Evolutionary conservation across 495 filamentous ascomycete genomes (phyloP).

Genomic region (Lasiosphaeriaceae sp.): DNA sequence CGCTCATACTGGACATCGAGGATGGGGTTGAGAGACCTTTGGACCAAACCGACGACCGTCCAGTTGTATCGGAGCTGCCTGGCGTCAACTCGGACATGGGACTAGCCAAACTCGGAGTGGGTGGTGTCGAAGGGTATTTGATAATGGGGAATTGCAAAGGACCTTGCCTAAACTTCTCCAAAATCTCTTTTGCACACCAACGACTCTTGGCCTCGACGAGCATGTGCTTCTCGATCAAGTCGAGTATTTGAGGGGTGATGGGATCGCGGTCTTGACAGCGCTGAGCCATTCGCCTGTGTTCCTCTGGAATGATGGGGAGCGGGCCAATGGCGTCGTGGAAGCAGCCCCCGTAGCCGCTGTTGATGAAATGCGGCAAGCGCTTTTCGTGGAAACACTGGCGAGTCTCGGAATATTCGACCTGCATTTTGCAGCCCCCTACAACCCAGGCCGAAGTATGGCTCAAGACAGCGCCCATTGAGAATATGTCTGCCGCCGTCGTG

Average conservation of each 20-base stretch:
- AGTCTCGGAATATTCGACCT: constrained; percentile 29
- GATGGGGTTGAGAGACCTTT: too few relatives aligned
- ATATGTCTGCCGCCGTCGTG: constrained; percentile 37
- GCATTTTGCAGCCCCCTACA: constrained; percentile 25
- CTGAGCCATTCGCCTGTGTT: constrained; percentile 19
- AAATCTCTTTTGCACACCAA: neutral
- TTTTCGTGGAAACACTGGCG: constrained; percentile 26
- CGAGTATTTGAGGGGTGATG: constrained; percentile 24
- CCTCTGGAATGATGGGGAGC: constrained; percentile 25
- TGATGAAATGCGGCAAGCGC: constrained; percentile 13
- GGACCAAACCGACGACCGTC: too few relatives aligned
- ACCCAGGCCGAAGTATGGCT: constrained; percentile 45
- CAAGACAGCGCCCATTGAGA: constrained; percentile 43
- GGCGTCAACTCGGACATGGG: too few relatives aligned
- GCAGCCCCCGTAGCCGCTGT: constrained; percentile 27
- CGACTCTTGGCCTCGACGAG: constrained; percentile 5
- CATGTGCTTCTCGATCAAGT: constrained; percentile 22
- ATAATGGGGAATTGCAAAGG: neutral
- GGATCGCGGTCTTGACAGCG: constrained; percentile 13
- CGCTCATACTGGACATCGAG: too few relatives aligned
- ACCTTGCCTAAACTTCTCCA: constrained; percentile 8
- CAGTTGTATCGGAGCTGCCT: too few relatives aligned
- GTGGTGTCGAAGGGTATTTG: neutral
- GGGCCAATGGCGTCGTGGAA: constrained; percentile 42
- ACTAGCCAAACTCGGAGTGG: neutral